Base-by-base conservation (phyloP, 768 basidiomycete species). In the Pisolithus microcarpus region DNA sequence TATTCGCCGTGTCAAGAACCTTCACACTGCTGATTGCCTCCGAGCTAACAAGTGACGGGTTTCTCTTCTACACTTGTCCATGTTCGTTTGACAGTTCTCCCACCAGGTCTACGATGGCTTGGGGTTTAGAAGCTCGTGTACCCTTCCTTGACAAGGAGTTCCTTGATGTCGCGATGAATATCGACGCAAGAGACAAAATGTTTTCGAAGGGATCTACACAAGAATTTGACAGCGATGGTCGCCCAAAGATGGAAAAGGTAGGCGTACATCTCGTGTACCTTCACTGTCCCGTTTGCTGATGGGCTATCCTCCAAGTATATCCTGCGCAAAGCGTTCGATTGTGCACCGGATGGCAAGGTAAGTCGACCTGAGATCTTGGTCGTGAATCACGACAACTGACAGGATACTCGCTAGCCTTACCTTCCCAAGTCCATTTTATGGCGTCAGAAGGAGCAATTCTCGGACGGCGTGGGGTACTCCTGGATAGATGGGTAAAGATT, bases 371-470 rank as follows among this genome's bases (percentile, higher is more conserved):
- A 31, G 47, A 34, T 6, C 16, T 43, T 54, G 40, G 13, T 42
- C 15, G 13, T 11, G 16, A 34, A 3, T 19, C 7, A 21, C 18
- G 39, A 28, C 21, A 40, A 39, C 23, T 42, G 39, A 21, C 23
- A 38, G 9, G 26, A 36, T 38, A 30, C 53, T 45, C 55, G 26
- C 23, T 61, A 91, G 86, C 85, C 91, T 1, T 99, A 98, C 71
- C 82, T 99, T 47, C 96, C 96, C 11, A 78, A 78, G 51, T 90
- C 88, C 15, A 97, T 99, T 61, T 76, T 99, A 38, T 99, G 96
- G 96, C 80, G 96, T 51, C 96, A 99, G 68, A 99, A 99, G 68
- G 96, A 99, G 70, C 94, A 98, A 62, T 99, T 99, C 73, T 97
- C 94, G 2, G 96, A 99, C 62, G 96, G 96, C 49, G 93, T 96